These are phyloP conservation scores for Exophiala xenobiotica DNA, from an alignment of 2,329 filamentous ascomycete genomes.

Conservation along the genomic window DNA sequence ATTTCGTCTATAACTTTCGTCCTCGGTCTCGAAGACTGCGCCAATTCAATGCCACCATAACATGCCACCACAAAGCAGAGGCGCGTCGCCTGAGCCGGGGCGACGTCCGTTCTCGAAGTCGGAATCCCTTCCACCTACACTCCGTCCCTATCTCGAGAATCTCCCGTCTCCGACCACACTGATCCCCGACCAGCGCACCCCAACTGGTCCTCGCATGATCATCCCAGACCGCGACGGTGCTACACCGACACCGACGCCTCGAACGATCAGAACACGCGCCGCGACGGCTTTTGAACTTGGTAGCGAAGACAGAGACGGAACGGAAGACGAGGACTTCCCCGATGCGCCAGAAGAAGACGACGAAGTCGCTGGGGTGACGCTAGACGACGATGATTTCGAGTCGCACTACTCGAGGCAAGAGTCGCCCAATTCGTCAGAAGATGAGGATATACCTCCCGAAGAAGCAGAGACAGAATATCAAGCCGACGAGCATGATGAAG, in stretches of 20 bases:
- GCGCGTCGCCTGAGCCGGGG: slow-evolving; percentile 14
- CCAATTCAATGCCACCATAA: background rate
- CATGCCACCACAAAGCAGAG: slow-evolving; percentile 30
- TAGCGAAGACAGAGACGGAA: slow-evolving; percentile 11
- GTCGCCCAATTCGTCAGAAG: slow-evolving; percentile 36
- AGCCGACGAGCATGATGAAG: slow-evolving; percentile 24
- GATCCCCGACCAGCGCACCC: slow-evolving; percentile 25
- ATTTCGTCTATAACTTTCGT: background rate
- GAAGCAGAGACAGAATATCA: slow-evolving; percentile 24
- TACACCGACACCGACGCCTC: slow-evolving; percentile 17
- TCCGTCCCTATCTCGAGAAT: slow-evolving; percentile 28
- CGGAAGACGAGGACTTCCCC: slow-evolving; percentile 8
- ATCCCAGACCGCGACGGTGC: slow-evolving; percentile 17
- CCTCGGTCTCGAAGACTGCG: too few relatives aligned
- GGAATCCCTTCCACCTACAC: slow-evolving; percentile 20
- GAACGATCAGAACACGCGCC: slow-evolving; percentile 3
- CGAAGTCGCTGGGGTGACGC: slow-evolving; percentile 23
- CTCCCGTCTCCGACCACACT: slow-evolving; percentile 26
- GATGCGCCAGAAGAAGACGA: slow-evolving; percentile 11
- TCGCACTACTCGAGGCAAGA: slow-evolving; percentile 46
- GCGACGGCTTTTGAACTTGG: slow-evolving; percentile 21
- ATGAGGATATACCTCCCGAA: background rate
- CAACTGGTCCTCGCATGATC: slow-evolving; percentile 20
- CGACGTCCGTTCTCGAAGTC: slow-evolving; percentile 14
- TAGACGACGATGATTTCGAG: slow-evolving; percentile 46